These are phyloP conservation scores for Aspergillus mulundensis DNA, from an alignment of 495 filamentous ascomycete species.

Conservation along the genomic window DNA sequence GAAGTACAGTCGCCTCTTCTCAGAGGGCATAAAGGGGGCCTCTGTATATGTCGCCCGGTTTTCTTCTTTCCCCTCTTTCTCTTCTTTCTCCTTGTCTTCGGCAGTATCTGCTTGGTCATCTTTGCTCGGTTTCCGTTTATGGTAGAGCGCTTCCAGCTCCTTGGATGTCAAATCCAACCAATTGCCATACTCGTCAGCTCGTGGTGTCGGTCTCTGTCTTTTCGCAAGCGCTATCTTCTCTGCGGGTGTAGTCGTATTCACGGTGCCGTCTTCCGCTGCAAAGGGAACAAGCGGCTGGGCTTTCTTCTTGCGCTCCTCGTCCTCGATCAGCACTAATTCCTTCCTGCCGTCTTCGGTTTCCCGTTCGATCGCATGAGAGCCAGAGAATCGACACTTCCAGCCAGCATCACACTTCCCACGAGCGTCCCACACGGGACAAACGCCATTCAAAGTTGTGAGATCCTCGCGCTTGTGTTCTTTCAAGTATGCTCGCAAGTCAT, in stretches of 20 bases:
- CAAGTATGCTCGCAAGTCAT: conserved; percentile 81
- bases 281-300: conserved; percentile 28
- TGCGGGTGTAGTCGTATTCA: conserved; percentile 65
- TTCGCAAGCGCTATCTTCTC: conserved; percentile 67
- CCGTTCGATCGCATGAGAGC: conserved; percentile 74
- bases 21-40: conserved; percentile 80
- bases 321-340: conserved; percentile 69
- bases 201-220: conserved; percentile 60
- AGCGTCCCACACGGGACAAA: conserved; percentile 76
- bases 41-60: conserved; percentile 75
- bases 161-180: conserved; percentile 65
- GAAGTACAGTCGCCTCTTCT: conserved; percentile 91
- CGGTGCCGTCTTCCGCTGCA: conserved; percentile 56
- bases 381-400: conserved; percentile 89
- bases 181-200: conserved; percentile 67
- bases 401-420: conserved; percentile 73
- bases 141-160: conserved; percentile 48
- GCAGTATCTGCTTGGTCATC: conserved; percentile 24
- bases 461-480: conserved; percentile 76
- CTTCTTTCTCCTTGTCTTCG: conserved; percentile 30
- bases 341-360: conserved; percentile 70
- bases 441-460: conserved; percentile 64
- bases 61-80: conserved; percentile 50
- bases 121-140: conserved; percentile 24
- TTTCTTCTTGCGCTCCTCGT: conserved; percentile 46